Evolutionary conservation across 495 filamentous ascomycete species (phyloP), one percentile per base, ranked within the genome.

Genomic region (Aspergillus egyptiacus): DNA sequence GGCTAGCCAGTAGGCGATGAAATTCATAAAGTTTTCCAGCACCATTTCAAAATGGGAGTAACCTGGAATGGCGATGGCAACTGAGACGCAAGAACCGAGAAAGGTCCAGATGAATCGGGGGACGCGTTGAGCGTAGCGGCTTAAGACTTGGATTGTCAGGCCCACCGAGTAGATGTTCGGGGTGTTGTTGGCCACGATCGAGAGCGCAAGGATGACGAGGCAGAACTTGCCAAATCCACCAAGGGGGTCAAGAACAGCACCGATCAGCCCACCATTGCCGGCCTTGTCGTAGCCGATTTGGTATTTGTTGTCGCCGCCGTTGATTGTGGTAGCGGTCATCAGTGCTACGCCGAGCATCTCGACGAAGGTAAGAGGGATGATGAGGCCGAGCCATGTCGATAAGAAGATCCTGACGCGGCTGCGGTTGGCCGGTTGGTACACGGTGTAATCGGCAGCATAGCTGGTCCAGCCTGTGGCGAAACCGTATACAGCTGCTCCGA

Each of bases 161-260:
- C 78, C 78, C 34, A 93, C 81, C 30, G 85, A 88, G 73, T 95
- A 95, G 57, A 89, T 85, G 70, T 85, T 89, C n/a, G 91, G 87
- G 68, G 83, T 89, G 70, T 90, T 91, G 71, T 85, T 91, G 48
- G 85, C 84, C 54, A 91, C 78, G 60, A 89, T 91, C 54, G 80
- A 83, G 22, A 91, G 76, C 0, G 86, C 84, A 5, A 94, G 79
- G 35, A 94, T 71, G 43, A 91, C 81, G 15, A 94, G 61, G 65
- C 88, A 93, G 73, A 93, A 89, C 59, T 87, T 77, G 51, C 88
- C 88, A 58, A 91, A 91, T 34, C 73, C 70, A 19, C 87, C 88
- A 0, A 90, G 72, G 1, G 75, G 75, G 3, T 78, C 78, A 0
- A 94, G 74, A 7, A 85, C 83, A 8, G 79, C 78, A 5, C 68